Percentiles rank a stretch among this genome's conserved stretches.
phyloP scores from a whole-genome alignment of 768 basidiomycete genomes.

The Tremella yokohamensis region DNA sequence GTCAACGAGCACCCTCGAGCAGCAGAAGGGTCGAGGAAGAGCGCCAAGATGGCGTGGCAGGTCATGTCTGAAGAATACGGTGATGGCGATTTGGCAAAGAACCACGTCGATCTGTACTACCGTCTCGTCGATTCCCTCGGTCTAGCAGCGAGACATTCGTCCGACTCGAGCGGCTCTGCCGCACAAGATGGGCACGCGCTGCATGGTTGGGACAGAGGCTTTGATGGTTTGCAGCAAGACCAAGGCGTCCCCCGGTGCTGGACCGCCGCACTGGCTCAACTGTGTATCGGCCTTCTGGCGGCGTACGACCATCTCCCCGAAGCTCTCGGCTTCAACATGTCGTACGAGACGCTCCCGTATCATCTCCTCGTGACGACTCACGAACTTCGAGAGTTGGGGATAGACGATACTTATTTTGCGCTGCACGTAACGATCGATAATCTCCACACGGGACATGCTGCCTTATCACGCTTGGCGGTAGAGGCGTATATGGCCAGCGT shows the following conservation, averaged over 20 bases:
- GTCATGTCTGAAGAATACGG: slow-evolving; percentile 48
- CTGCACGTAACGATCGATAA: slow-evolving; percentile 48
- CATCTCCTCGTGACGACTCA: slow-evolving; percentile 41
- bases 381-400: slow-evolving; percentile 40
- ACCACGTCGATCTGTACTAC: slow-evolving; percentile 43
- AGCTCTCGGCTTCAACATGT: slow-evolving; percentile 48
- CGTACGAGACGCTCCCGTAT: slow-evolving; percentile 45
- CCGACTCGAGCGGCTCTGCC: no score
- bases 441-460: slow-evolving; percentile 42
- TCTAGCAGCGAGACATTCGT: neutral
- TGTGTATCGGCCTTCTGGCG: slow-evolving; percentile 40
- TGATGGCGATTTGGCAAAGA: slow-evolving; percentile 45
- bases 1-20: slow-evolving; percentile 14
- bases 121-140: slow-evolving; percentile 27
- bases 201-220: slow-evolving; percentile 23
- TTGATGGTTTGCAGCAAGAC: slow-evolving; percentile 34
- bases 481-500: slow-evolving; percentile 38
- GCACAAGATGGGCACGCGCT: neutral
- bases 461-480: slow-evolving; percentile 37
- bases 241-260: slow-evolving; percentile 39
- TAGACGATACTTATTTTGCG: slow-evolving; percentile 46
- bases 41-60: slow-evolving; percentile 44
- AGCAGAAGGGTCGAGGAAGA: slow-evolving; percentile 9
- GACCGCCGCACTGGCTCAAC: slow-evolving; percentile 45
- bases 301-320: slow-evolving; percentile 40